Conservation (phyloP, 306 rosid genomes). For the Quercus ilex region DNA sequence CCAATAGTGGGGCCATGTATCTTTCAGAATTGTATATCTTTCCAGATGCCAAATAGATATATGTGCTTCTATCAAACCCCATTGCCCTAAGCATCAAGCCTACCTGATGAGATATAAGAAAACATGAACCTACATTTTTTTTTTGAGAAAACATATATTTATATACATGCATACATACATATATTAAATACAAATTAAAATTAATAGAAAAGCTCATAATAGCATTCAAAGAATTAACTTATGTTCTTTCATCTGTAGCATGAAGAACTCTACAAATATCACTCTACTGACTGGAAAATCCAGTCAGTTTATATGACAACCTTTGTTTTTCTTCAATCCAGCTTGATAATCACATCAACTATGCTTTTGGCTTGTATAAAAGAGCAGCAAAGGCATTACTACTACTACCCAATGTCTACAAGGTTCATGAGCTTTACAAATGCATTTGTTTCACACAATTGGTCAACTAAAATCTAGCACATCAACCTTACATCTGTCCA, state of each 20-base stretch:
- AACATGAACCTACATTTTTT: not conserved
- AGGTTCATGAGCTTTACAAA: not conserved
- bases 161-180: not conserved
- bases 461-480: not conserved
- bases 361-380: not conserved
- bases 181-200: not conserved
- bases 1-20: conserved; percentile 78
- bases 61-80: conserved; percentile 85
- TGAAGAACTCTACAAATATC: not conserved
- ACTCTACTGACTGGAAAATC: not conserved
- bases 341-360: not conserved
- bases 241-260: not conserved
- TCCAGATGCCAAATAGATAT: conserved; percentile 91
- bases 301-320: not conserved
- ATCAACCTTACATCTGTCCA: not conserved
- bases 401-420: not conserved
- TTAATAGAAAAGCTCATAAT: not conserved
- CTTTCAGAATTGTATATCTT: conserved; percentile 75
- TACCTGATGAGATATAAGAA: conserved; percentile 55
- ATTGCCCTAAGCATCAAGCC: conserved; percentile 97
- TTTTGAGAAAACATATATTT: not conserved
- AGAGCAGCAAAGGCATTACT: not conserved
- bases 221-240: not conserved
- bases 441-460: not conserved
- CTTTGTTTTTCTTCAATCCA: not conserved